Conservation (phyloP, 2,329 filamentous ascomycete genomes). For the Exophiala xenobiotica region DNA sequence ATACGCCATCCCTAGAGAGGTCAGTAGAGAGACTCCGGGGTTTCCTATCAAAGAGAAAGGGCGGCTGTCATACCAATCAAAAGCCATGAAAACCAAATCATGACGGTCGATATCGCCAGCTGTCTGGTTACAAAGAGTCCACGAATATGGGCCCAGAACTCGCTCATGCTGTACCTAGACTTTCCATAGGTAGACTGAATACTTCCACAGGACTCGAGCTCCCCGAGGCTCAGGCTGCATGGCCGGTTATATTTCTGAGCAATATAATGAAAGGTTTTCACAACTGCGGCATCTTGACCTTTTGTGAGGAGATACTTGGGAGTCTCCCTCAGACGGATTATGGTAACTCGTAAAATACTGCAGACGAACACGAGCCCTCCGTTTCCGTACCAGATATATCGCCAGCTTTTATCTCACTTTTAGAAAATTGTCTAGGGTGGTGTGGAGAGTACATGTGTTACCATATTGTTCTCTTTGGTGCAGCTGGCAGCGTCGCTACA, state of each 20-base stretch:
- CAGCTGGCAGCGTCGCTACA: slow-evolving; percentile 42
- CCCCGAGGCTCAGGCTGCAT: slow-evolving; percentile 52
- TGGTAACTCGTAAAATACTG: slow-evolving; percentile 65
- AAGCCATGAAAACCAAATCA: slow-evolving; percentile 73
- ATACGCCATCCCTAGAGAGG: slow-evolving; percentile 43
- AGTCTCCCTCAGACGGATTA: slow-evolving; percentile 71
- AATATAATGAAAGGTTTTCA: slow-evolving; percentile 61
- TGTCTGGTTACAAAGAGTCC: slow-evolving; percentile 67
- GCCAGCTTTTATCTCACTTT: slow-evolving; percentile 57
- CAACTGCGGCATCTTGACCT: slow-evolving; percentile 68
- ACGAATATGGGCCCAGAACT: slow-evolving; percentile 52
- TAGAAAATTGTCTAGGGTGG: not conserved
- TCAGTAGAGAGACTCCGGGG: not conserved
- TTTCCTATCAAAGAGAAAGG: not conserved
- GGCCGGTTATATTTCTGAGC: slow-evolving; percentile 54
- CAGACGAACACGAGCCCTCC: slow-evolving; percentile 69
- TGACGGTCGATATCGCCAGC: slow-evolving; percentile 50
- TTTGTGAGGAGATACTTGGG: slow-evolving; percentile 77
- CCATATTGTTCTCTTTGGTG: slow-evolving; percentile 51
- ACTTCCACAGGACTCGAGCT: slow-evolving; percentile 48
- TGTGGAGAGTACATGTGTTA: not conserved
- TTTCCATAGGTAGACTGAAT: slow-evolving; percentile 34
- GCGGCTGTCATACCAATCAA: slow-evolving; percentile 53
- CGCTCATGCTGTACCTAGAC: slow-evolving; percentile 33
- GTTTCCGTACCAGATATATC: slow-evolving; percentile 69